A percentile compares a stretch with the other conserved stretches of the same genome.
Evolutionary conservation across 2,329 filamentous ascomycete genomes (phyloP).

Genomic region (Diaporthe sp.): DNA sequence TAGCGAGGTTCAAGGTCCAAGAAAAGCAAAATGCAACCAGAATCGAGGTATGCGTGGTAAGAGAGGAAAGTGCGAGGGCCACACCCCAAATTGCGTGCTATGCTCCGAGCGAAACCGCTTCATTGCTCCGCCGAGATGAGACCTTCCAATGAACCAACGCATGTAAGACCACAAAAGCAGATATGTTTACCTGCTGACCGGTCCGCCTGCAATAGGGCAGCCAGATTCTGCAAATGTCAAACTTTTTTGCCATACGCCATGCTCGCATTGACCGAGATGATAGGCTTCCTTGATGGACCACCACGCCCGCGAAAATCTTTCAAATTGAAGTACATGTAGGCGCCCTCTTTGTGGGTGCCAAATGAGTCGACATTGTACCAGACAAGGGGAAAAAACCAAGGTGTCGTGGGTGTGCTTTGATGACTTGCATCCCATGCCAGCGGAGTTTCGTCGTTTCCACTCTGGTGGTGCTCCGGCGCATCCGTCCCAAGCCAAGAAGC

Average conservation of each 20-base stretch:
- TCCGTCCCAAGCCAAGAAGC: neutral
- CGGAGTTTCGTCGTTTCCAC: neutral
- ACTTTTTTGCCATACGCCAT: constrained; percentile 1
- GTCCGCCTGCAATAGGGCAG: neutral
- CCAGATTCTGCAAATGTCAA: neutral
- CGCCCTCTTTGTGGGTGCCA: neutral
- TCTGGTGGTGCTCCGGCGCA: neutral
- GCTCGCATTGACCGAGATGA: neutral
- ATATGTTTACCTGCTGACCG: neutral
- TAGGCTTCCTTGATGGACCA: neutral
- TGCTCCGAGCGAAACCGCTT: neutral
- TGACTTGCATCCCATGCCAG: neutral
- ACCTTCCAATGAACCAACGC: neutral
- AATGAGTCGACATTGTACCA: no score
- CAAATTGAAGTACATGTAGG: neutral
- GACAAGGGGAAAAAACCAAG: no score
- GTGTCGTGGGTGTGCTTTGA: neutral
- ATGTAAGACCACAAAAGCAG: neutral
- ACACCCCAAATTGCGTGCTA: neutral
- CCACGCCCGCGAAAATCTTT: neutral
- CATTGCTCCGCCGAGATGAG: neutral
- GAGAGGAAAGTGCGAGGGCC: neutral
- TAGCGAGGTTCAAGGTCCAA: neutral
- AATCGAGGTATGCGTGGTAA: neutral
- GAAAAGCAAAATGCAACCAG: no score